Evolutionary conservation across 2,329 filamentous ascomycete genomes (phyloP), one percentile per base, ranked within the genome.

Genomic region (Sphaceloma murrayae): DNA sequence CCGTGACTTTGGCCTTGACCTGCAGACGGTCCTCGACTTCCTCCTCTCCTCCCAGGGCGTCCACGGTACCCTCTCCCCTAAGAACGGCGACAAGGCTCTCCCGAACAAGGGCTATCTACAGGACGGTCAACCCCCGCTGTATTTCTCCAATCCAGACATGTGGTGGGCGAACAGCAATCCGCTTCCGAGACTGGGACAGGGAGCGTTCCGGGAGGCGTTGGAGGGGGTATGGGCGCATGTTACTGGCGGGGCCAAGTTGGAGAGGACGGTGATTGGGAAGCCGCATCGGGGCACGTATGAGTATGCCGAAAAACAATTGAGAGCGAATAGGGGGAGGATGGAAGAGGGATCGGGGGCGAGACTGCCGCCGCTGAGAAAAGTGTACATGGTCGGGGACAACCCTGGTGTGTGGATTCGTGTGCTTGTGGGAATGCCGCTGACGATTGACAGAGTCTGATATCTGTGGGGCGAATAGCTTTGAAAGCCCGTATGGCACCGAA

Each of bases 1-100:
- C 3, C 77, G 91, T 46, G 91, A 98, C 67, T 98, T 91, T 91
- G 87, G 84, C 1, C 73, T 95, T 7, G 89, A 96, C 61, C 78
- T 78, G 2, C 84, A 94, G 58, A 68, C 96, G 54, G 82, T 96
- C 46, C 63, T 82, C 44, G 91, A 98, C 62, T 67, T 94, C 8
- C 68, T 96, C 5, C 71, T 94, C 30, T 94, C 88, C 0, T 70
- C 76, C 13, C 56, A 72, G n/a, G 91, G 91, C 13, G 76, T 85
- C 46, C 60, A 94, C 3, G 91, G 89, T 18, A 95, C 89, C 0
- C 70, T 84, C 31, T 89, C 84, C 0, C 52, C 70, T 8, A 78
- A 76, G 57, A 94, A 94, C 59, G 80, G 79, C 31, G 67, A 80
- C 48, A 18, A 57, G 0, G 65, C 70, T 18, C 68, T 88, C 5